Evolutionary conservation across 2,329 filamentous ascomycete species (phyloP).

Genomic region (Diaporthe velutina): DNA sequence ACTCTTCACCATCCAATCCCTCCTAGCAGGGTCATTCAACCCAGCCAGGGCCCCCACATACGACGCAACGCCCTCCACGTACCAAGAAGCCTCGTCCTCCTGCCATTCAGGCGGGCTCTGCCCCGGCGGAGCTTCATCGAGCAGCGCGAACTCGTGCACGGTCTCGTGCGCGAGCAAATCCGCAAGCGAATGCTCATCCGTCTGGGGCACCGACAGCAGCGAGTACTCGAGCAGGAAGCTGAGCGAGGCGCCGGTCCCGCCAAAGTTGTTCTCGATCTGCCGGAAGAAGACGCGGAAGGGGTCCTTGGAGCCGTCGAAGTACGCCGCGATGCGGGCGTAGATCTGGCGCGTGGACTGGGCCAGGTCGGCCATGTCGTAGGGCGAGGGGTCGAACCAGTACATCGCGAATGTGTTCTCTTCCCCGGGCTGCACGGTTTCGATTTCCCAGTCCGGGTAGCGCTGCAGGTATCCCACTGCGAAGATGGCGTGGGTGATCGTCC

Average conservation of each 20-base stretch:
- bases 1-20: constrained; percentile 28
- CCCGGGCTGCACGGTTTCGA: neutral
- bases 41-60: constrained; percentile 37
- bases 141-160: constrained; percentile 38
- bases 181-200: constrained; percentile 8
- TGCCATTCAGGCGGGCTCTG: neutral
- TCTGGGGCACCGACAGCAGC: constrained; percentile 1
- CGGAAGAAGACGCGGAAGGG: constrained; percentile 35
- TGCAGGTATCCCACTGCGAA: constrained; percentile 32
- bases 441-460: constrained; percentile 25
- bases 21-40: constrained; percentile 18
- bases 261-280: constrained; percentile 23
- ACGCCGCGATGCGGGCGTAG: constrained; percentile 23
- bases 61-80: constrained; percentile 36
- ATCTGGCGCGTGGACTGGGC: constrained; percentile 12
- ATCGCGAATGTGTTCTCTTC: constrained; percentile 11
- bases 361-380: constrained; percentile 28
- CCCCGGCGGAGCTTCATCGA: neutral
- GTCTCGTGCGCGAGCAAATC: constrained; percentile 39
- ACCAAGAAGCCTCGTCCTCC: constrained; percentile 32
- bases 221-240: constrained; percentile 38
- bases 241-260: constrained; percentile 20
- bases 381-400: constrained; percentile 29
- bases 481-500: constrained; percentile 7
- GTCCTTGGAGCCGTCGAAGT: constrained; percentile 23